These are phyloP conservation scores for Cenchrus fungigraminus DNA, from an alignment of 176 grass and related monocot species.

Conservation along the genomic window DNA sequence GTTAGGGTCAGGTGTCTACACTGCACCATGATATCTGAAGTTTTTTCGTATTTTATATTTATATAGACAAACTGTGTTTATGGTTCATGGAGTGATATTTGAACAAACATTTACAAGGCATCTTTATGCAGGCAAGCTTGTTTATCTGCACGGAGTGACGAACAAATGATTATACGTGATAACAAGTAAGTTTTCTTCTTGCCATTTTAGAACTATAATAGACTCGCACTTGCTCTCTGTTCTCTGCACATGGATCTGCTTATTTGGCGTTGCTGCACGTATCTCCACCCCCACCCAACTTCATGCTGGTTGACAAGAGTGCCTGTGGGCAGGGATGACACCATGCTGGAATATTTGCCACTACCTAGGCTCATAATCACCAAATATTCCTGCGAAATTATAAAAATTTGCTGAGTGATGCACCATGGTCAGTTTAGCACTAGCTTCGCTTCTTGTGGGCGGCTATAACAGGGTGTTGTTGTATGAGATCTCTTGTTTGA, in stretches of 20 bases:
- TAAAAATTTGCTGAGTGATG: not conserved
- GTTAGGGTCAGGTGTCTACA: not conserved
- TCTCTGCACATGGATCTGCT: slow-evolving; percentile 1
- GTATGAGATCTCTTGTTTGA: not conserved
- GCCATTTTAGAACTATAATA: not conserved
- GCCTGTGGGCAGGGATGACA: not conserved
- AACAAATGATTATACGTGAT: slow-evolving; percentile 11
- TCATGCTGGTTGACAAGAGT: slow-evolving; percentile 1
- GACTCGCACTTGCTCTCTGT: slow-evolving; percentile 15
- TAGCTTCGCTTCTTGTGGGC: not conserved
- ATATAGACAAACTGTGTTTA: not conserved
- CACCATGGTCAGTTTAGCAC: not conserved
- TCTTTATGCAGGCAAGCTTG: slow-evolving; percentile 32
- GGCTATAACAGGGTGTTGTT: not conserved
- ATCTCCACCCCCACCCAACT: too few relatives aligned
- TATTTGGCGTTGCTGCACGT: not conserved
- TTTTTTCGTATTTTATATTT: not conserved
- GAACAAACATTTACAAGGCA: not conserved
- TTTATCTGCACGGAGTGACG: not conserved
- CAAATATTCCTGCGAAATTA: not conserved
- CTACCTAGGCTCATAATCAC: not conserved
- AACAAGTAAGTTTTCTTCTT: slow-evolving; percentile 7
- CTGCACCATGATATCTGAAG: not conserved
- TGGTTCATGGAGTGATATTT: not conserved
- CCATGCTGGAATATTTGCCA: not conserved